phyloP scores from a whole-genome alignment of 805 yeast genomes.

The Blastobotrys muscicola region DNA sequence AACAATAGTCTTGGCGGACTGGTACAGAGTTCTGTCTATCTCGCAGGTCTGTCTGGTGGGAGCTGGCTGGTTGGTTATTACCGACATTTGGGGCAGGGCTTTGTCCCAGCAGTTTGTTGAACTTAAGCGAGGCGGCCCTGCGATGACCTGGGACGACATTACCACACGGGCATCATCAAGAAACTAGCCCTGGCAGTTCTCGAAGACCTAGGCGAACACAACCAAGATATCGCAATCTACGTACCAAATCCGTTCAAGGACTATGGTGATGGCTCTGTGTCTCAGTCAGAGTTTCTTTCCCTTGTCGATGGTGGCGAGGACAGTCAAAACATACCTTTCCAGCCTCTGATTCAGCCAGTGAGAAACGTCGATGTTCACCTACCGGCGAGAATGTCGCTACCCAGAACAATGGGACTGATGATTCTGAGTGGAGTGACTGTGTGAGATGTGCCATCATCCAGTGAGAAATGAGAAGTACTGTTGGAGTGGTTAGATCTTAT shows the following conservation, averaged over 20 bases:
- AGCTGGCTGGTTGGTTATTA: slow-evolving; percentile 68
- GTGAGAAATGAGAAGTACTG: too few relatives aligned
- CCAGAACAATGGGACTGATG: slow-evolving; percentile 55
- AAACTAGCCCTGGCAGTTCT: too few relatives aligned
- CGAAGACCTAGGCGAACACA: slow-evolving; percentile 35
- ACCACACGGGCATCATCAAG: slow-evolving; percentile 39
- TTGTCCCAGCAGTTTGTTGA: slow-evolving; percentile 65
- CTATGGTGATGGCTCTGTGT: slow-evolving; percentile 32
- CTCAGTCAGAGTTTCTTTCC: slow-evolving; percentile 33
- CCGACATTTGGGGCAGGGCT: slow-evolving; percentile 79
- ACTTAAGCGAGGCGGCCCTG: slow-evolving; percentile 52
- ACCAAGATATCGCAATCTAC: slow-evolving; percentile 60
- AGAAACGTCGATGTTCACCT: slow-evolving; percentile 54
- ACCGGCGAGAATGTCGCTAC: slow-evolving; percentile 53
- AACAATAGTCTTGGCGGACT: slow-evolving; percentile 56
- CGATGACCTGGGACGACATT: slow-evolving; percentile 47
- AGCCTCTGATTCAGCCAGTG: slow-evolving; percentile 50
- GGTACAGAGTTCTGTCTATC: slow-evolving; percentile 57
- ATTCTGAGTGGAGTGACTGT: slow-evolving; percentile 61
- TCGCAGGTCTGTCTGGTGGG: slow-evolving; percentile 78
- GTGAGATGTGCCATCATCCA: slow-evolving; percentile 76
- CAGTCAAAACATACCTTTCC: slow-evolving; percentile 50
- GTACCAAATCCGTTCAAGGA: slow-evolving; percentile 60
- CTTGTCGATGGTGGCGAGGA: slow-evolving; percentile 72
- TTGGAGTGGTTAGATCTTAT: too few relatives aligned